Percentiles rank a stretch among this genome's conserved stretches.
phyloP scores from a whole-genome alignment of 2,329 filamentous ascomycete genomes.

The Fusarium coicis region DNA sequence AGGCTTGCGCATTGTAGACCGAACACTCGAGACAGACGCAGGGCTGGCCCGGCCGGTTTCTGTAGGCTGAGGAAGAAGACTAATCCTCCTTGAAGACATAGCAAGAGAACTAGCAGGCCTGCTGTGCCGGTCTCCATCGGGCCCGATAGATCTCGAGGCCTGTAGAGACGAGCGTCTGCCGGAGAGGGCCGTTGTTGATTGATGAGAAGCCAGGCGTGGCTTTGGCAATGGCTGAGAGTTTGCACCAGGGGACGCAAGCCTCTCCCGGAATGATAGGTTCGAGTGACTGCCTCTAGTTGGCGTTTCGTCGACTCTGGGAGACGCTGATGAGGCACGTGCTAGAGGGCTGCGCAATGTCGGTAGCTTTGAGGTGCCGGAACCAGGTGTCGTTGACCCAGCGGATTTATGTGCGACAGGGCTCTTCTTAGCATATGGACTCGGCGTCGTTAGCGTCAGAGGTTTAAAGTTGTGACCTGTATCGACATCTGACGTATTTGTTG shows the following conservation, averaged over 20 bases:
- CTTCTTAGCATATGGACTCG: constrained; percentile 65
- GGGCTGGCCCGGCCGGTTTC: constrained; percentile 61
- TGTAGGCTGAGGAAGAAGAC: constrained; percentile 63
- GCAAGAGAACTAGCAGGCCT: constrained; percentile 69
- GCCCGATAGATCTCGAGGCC: constrained; percentile 53
- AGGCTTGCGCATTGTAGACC: constrained; percentile 48
- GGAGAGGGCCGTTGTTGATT: constrained; percentile 56
- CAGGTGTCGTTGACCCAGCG: constrained; percentile 55
- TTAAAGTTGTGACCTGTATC: constrained; percentile 76
- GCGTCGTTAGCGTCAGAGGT: constrained; percentile 68
- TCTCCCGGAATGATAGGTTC: constrained; percentile 65
- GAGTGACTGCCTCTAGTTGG: constrained; percentile 57
- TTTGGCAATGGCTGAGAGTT: constrained; percentile 59
- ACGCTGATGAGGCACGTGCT: constrained; percentile 58
- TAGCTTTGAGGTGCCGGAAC: constrained; percentile 58
- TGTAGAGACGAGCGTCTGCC: constrained; percentile 66
- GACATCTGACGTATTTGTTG: constrained; percentile 71
- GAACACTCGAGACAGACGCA: constrained; percentile 57
- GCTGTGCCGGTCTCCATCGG: constrained; percentile 46
- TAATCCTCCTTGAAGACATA: constrained; percentile 59
- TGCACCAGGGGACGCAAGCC: constrained; percentile 61
- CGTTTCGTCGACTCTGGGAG: constrained; percentile 58
- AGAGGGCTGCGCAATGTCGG: constrained; percentile 62
- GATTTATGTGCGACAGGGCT: constrained; percentile 56
- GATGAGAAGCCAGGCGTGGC: constrained; percentile 56